Percentiles rank a stretch among this genome's conserved stretches.
Evolutionary conservation across 495 filamentous ascomycete genomes (phyloP).

Genomic region (Diplogelasinospora grovesii): DNA sequence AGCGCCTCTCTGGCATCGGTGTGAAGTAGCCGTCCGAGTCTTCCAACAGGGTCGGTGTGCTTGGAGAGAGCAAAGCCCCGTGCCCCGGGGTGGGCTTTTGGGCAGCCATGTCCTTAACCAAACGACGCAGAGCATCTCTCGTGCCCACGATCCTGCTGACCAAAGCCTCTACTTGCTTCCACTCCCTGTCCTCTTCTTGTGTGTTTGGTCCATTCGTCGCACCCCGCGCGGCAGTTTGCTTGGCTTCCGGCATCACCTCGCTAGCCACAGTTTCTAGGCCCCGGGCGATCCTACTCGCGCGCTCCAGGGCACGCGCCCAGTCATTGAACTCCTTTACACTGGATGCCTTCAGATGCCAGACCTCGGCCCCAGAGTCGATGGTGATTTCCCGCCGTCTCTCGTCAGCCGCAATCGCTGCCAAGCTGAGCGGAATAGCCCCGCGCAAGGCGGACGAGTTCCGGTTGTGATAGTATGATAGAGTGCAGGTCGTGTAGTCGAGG

Average conservation of each 20-base stretch:
- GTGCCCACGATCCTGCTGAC: conserved; percentile 80
- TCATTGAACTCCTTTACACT: conserved; percentile 76
- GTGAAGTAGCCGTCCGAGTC: conserved; percentile 40
- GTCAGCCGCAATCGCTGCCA: conserved; percentile 86
- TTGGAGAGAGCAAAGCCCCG: conserved; percentile 32
- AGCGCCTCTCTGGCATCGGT: conserved; percentile 38
- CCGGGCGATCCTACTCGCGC: conserved; percentile 54
- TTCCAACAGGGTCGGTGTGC: conserved; percentile 33
- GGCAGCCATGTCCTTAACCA: conserved; percentile 76
- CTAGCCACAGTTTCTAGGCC: conserved; percentile 32
- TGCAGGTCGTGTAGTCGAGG: conserved; percentile 83
- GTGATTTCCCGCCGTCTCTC: conserved; percentile 84
- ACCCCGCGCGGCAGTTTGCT: conserved; percentile 15
- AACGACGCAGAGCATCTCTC: conserved; percentile 74
- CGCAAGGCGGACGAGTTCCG: conserved; percentile 82
- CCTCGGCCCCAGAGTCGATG: conserved; percentile 91
- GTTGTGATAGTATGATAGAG: conserved; percentile 92
- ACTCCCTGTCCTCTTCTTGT: conserved; percentile 67
- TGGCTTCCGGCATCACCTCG: conserved; percentile 17
- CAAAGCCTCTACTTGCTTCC: conserved; percentile 74
- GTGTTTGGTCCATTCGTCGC: conserved; percentile 14
- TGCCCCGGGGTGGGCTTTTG: conserved; percentile 39
- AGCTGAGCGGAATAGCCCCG: conserved; percentile 82
- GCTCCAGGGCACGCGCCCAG: conserved; percentile 82
- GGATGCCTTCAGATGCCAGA: conserved; percentile 89